Conservation (phyloP, 2,329 filamentous ascomycete genomes). For the Fusarium dlaminii region DNA sequence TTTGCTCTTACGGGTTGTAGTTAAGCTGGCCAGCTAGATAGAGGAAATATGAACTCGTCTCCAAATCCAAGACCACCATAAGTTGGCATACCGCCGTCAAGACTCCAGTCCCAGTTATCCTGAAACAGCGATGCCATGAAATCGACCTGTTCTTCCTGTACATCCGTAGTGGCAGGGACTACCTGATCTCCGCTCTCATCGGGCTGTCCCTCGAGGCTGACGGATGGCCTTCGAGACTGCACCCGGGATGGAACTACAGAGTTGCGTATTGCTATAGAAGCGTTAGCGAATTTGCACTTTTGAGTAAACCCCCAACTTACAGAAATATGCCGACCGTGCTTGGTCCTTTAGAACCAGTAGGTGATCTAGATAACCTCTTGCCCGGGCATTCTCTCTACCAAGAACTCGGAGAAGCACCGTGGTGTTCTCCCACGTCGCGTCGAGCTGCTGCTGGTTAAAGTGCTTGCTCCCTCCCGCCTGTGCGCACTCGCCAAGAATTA, state of each 20-base stretch:
- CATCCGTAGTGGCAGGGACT: neutral
- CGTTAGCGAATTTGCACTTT: too few relatives aligned
- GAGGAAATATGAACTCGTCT: neutral
- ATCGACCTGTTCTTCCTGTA: neutral
- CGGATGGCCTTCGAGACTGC: neutral
- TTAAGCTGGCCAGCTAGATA: neutral
- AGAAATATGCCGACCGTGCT: neutral
- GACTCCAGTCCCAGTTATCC: constrained; percentile 2
- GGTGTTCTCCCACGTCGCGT: constrained; percentile 1
- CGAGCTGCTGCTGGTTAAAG: neutral
- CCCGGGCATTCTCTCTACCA: neutral
- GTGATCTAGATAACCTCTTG: neutral
- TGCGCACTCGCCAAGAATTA: neutral
- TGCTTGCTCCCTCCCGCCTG: neutral
- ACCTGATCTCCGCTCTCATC: neutral
- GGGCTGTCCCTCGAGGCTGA: neutral
- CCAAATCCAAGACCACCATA: neutral
- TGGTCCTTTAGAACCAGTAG: neutral
- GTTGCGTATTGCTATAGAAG: neutral
- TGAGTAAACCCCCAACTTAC: neutral
- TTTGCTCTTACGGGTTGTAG: fast-evolving
- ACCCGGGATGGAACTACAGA: neutral
- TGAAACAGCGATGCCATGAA: neutral
- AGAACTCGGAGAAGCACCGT: neutral
- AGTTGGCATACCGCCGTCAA: neutral